Evolutionary conservation across 768 basidiomycete species (phyloP), one percentile per base, ranked within the genome.

Genomic region (Psilocybe cubensis): DNA sequence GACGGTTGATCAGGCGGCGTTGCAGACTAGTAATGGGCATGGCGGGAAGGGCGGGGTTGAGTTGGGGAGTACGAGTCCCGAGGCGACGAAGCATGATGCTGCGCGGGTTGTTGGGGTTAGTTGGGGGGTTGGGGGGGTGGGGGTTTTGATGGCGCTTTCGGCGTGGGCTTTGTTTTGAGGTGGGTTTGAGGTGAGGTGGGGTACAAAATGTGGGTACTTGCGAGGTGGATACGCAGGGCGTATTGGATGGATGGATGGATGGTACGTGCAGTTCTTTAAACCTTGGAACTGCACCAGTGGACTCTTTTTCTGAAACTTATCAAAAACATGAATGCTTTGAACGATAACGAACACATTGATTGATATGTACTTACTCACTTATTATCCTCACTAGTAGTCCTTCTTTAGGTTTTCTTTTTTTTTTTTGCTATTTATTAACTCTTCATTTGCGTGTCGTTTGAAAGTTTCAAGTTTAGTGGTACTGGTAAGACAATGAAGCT

Each of bases 11-110:
- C 75, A 80, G 4, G 63, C 66, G 1, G 81, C 80, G 3, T 67
- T 92, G 46, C 80, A 82, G 48, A 89, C 86, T 8, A 83, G 83
- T 33, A 92, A 92, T 64, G 91, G 80, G 2, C 71, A 73, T 40
- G 63, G 61, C 27, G 73, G 69, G 10, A 63, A 57, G 58, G 56
- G 52, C 5, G 57, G 44, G 8, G 12, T n/a, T 17, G 43, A 63
- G 21, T 42, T 74, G 3, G 76, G 74, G 29, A 74, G 77, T 35
- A 80, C 79, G 29, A 77, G 76, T 56, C 52, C 66, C 45, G 75
- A 74, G 42, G 70, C 67, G 51, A 58, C 62, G n/a, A 65, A 41
- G 40, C 27, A 35, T 41, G 51, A 20, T 33, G 51, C 35, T 2
- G 40, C 57, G 20, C 35, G 51, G 51, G 21, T 3, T 25, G 23